Evolutionary conservation across 306 rosid genomes (phyloP).

Genomic region (Pyrus betulifolia): DNA sequence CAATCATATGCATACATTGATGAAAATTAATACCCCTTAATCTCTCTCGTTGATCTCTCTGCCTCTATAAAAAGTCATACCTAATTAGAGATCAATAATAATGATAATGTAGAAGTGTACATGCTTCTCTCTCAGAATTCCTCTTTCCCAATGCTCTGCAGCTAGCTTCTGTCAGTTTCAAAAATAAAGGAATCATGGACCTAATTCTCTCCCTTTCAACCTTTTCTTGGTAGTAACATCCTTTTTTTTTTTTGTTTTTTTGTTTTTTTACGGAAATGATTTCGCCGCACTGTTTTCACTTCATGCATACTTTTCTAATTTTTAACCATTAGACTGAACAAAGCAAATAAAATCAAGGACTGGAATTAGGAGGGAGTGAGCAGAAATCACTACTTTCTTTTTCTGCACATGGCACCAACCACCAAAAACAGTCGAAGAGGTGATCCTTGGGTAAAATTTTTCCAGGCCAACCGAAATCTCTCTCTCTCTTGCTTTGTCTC

Average conservation of each 20-base stretch:
- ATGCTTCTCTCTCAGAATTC: slow-evolving; percentile 26
- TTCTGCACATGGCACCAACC: neutral
- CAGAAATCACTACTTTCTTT: neutral
- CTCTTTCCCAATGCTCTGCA: slow-evolving; percentile 8
- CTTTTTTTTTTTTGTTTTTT: too few relatives aligned
- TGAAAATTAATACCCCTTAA: slow-evolving; percentile 14
- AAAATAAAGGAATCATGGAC: slow-evolving; percentile 16
- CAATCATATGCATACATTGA: slow-evolving; percentile 6
- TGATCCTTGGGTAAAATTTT: neutral
- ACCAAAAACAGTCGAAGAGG: neutral
- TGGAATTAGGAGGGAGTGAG: neutral
- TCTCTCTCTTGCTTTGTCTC: neutral
- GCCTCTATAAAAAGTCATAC: slow-evolving; percentile 34
- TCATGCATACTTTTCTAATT: neutral
- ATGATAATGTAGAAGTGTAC: slow-evolving; percentile 29
- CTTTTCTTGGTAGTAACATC: neutral
- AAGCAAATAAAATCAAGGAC: neutral
- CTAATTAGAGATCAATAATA: slow-evolving; percentile 35
- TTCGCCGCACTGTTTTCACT: neutral
- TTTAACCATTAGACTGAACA: neutral
- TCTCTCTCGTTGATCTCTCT: neutral
- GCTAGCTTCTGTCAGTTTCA: slow-evolving; percentile 13
- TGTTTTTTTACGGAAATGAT: too few relatives aligned
- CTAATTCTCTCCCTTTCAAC: slow-evolving; percentile 4
- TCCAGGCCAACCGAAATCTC: neutral